Conservation (phyloP, 768 basidiomycete species). For the Suillus subluteus region DNA sequence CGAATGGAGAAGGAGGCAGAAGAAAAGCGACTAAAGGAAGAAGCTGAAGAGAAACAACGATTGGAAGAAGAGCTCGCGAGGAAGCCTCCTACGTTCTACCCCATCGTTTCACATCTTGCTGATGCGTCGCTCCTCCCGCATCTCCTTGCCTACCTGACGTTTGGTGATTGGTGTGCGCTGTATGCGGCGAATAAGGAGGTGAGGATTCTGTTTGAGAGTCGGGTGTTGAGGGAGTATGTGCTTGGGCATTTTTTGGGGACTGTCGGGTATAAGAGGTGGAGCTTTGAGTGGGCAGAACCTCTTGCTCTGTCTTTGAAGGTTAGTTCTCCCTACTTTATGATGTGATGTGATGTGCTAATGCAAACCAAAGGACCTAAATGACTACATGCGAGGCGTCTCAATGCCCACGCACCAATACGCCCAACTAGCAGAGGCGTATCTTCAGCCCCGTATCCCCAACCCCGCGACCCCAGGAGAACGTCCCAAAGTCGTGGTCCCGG, state of each 20-base stretch:
- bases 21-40: conserved; percentile 8
- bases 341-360: conserved; percentile 13
- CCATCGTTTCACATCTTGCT: conserved; percentile 58
- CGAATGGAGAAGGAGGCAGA: conserved; percentile 12
- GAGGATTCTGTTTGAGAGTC: conserved; percentile 51
- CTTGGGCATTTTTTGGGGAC: conserved; percentile 70
- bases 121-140: conserved; percentile 53
- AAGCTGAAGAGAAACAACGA: conserved; percentile 5
- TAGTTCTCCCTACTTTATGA: conserved; percentile 23
- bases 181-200: conserved; percentile 59
- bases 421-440: conserved; percentile 57
- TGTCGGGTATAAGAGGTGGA: conserved; percentile 77
- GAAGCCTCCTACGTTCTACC: conserved; percentile 43
- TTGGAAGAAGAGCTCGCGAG: conserved; percentile 21
- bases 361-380: conserved; percentile 66
- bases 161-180: conserved; percentile 71
- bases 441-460: conserved; percentile 48
- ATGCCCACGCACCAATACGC: conserved; percentile 77
- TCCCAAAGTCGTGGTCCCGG: conserved; percentile 39
- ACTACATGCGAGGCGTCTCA: conserved; percentile 80
- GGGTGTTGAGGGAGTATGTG: conserved; percentile 61
- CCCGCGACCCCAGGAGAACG: conserved; percentile 38
- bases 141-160: conserved; percentile 67
- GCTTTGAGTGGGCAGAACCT: conserved; percentile 56
- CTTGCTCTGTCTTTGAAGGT: conserved; percentile 66